Evolutionary conservation across 176 grass and related monocot genomes (phyloP), one percentile per base, ranked within the genome.

Genomic region (Rhynchospora breviuscula): DNA sequence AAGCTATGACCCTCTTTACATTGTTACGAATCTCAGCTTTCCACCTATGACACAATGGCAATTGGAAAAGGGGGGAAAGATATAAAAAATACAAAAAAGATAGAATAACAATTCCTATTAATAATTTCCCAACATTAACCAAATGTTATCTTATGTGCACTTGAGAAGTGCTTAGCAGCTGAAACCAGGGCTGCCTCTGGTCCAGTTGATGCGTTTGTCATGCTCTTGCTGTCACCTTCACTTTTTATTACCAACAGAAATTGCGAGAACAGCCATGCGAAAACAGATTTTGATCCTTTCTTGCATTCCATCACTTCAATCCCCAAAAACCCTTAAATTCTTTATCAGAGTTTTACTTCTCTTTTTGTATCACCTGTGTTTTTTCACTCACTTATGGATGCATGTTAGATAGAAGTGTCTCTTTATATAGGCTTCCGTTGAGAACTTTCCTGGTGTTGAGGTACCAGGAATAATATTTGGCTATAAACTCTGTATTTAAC

Each of bases 151-250:
- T 53, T 84, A 58, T 84, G 64, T 10, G 44, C 44, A 84, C 66
- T 84, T 2, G 82, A 84, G 26, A 84, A 84, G 29, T 84, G 82
- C 65, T 84, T 74, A 3, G 18, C 49, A 49, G 82, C 64, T 70
- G 17, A 12, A 9, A 71, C 64, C 82, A 84, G 22, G 19, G 25
- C 15, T 80, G 78, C 78, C 10, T 80, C 82, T 84, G 66, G 10
- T 72, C 64, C 62, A 8, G 17, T 40, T 1, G 64, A 21, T 44
- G 64, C 61, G 10, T 80, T 59, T 74, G 4, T 19, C 51, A 53
- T 7, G 45, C 7, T 45, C 23, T 40, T 46, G 25, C 23, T 40
- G 49, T 84, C 82, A 19, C 51, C 7, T 35, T 26, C 66, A 26
- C 15, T 22, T 10, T 8, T 21, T 15, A 84, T 7, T 54, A 40